These are phyloP conservation scores for Narthecium ossifragum DNA, from an alignment of 106 monocot genomes.

Conservation along the genomic window DNA sequence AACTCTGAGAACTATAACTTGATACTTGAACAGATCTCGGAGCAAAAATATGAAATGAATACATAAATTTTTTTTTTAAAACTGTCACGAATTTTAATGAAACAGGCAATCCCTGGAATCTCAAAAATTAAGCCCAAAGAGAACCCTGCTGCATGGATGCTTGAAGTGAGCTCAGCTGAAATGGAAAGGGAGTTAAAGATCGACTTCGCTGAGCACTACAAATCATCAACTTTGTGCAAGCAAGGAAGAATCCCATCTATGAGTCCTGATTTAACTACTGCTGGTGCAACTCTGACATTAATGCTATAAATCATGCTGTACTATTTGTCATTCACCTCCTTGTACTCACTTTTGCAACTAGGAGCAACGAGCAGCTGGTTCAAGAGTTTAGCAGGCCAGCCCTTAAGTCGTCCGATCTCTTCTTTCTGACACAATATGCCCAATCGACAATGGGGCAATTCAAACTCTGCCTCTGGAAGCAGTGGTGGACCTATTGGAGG, in stretches of 20 bases:
- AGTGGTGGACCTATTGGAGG: slow-evolving; percentile 36
- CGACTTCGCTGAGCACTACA: background rate
- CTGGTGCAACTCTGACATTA: too few relatives aligned
- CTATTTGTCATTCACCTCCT: too few relatives aligned
- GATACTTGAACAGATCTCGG: too few relatives aligned
- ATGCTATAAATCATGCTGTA: too few relatives aligned
- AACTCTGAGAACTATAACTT: too few relatives aligned
- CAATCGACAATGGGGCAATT: slow-evolving; percentile 15
- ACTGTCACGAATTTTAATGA: too few relatives aligned
- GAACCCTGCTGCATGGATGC: background rate
- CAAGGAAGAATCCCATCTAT: background rate
- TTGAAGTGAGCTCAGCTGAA: background rate
- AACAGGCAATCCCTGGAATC: slow-evolving; percentile 14
- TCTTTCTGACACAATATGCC: slow-evolving; percentile 19
- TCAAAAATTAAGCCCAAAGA: background rate
- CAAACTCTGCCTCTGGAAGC: slow-evolving; percentile 31
- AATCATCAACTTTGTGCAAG: background rate
- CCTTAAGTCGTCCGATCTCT: slow-evolving; percentile 18
- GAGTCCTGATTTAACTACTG: too few relatives aligned
- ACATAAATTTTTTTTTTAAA: too few relatives aligned
- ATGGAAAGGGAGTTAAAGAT: background rate
- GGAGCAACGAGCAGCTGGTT: background rate
- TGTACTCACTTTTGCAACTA: too few relatives aligned
- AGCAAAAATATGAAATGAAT: too few relatives aligned
- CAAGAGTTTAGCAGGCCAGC: slow-evolving; percentile 21